phyloP scores from a whole-genome alignment of 169 alveolate species.

The Plasmodium malariae region DNA sequence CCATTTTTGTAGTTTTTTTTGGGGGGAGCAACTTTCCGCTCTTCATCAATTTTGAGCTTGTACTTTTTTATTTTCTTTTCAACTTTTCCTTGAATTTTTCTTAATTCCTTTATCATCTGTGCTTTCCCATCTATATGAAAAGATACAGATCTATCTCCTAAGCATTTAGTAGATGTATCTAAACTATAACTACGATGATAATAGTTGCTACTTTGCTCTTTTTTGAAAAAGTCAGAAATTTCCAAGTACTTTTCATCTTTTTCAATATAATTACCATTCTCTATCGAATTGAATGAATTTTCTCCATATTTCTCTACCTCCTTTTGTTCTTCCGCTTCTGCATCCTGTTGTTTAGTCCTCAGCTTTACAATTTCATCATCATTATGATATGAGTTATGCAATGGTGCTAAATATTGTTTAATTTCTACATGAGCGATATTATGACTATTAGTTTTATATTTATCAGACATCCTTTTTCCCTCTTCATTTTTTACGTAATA shows the following conservation, averaged over 20 bases:
- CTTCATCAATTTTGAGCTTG: slow-evolving; percentile 4
- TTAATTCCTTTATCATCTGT: background rate
- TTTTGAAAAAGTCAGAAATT: background rate
- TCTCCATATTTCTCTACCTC: background rate
- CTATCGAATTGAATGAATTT: background rate
- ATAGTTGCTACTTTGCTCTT: background rate
- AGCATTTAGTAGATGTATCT: background rate
- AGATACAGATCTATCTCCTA: background rate
- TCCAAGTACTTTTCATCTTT: background rate
- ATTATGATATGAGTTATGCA: too few relatives aligned
- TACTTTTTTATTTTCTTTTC: slow-evolving; percentile 1
- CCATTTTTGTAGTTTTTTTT: too few relatives aligned
- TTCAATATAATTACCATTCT: too few relatives aligned
- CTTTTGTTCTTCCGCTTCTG: background rate
- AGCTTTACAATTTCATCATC: too few relatives aligned
- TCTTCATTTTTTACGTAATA: too few relatives aligned
- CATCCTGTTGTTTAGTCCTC: background rate
- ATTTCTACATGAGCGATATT: too few relatives aligned
- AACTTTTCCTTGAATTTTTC: slow-evolving; percentile 4
- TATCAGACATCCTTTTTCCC: too few relatives aligned
- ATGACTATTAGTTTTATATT: too few relatives aligned
- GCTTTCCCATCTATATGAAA: background rate
- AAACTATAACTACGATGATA: background rate
- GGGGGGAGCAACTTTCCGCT: slow-evolving; percentile 28
- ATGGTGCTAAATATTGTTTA: too few relatives aligned